These are phyloP conservation scores for Populus simonii DNA, from an alignment of 345 rosid species.

Conservation along the genomic window DNA sequence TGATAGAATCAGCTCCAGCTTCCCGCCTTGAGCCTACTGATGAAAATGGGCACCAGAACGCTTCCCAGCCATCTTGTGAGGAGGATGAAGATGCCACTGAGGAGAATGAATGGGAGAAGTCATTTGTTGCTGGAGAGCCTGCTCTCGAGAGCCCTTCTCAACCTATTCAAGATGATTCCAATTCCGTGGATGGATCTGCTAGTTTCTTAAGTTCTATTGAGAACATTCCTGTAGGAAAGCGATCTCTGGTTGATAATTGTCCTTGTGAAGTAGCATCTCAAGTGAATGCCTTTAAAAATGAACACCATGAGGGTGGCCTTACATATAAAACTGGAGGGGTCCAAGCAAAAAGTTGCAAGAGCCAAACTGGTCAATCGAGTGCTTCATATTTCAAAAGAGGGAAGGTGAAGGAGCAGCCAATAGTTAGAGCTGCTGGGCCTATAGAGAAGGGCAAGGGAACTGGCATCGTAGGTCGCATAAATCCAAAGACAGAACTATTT, in stretches of 20 bases:
- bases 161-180: conserved; percentile 31
- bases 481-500: conserved; percentile 59
- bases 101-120: conserved; percentile 28
- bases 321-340: conserved; percentile 15
- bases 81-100: conserved; percentile 30
- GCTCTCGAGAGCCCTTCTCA: conserved; percentile 31
- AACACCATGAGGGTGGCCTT: conserved; percentile 19
- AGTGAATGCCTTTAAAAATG: conserved; percentile 25
- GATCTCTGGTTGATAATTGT: conserved; percentile 30
- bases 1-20: conserved; percentile 40
- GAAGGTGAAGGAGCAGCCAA: conserved; percentile 32
- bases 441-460: conserved; percentile 40
- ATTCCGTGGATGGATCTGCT: conserved; percentile 31
- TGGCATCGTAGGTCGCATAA: conserved; percentile 43
- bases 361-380: conserved; percentile 24
- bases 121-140: conserved; percentile 36
- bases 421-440: conserved; percentile 25
- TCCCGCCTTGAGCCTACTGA: conserved; percentile 55
- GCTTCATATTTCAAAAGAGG: conserved; percentile 32
- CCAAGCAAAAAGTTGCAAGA: conserved; percentile 15
- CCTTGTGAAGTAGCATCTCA: conserved; percentile 43
- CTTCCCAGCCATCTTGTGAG: conserved; percentile 31
- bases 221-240: conserved; percentile 39
- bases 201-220: conserved; percentile 40
- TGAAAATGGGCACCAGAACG: conserved; percentile 59